Evolutionary conservation across 2,329 filamentous ascomycete genomes (phyloP), one percentile per base, ranked within the genome.

Genomic region (Parascedosporium putredinis): DNA sequence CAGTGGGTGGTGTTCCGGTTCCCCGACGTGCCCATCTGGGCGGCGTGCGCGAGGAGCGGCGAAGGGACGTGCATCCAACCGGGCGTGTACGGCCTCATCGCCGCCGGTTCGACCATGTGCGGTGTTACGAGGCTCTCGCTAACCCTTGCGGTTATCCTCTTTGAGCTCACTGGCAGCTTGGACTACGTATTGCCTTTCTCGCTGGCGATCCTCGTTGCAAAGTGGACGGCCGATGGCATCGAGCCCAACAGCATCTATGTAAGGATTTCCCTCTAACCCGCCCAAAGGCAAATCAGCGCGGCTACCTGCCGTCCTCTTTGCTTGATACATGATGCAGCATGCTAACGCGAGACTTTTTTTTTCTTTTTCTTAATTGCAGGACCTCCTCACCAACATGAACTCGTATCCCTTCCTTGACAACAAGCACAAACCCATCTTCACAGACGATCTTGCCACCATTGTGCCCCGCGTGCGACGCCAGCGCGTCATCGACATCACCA

Each of bases 351-450:
- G 27, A 12, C 7, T 31, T 31, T 31, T n/a, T n/a, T n/a, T n/a
- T n/a, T n/a, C n/a, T n/a, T n/a, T n/a, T n/a, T n/a, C n/a, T n/a
- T n/a, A n/a, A n/a, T 27, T 31, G 16, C 58, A 86, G 80, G 93
- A 97, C 62, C 78, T 97, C 9, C 73, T 97, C 16, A 97, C 90
- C 0, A 89, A 93, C 62, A 91, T 98, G 85, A 97, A 98, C 65
- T 86, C 88, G 2, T 98, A 97, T 56, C 93, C 93, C 0, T 96
- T 94, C 69, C 77, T 98, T n/a, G 89, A 95, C 67, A 95, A 94
- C 68, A 97, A 96, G 64, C 80, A 90, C 54, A 89, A 94, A 57
- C 90, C 91, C 1, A 75, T 94, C 16, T 95, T 96, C 64, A 95
- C 90, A 1, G 84, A 86, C 1, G 86, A 94, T 50, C 75, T 98